These are phyloP conservation scores for Amoebophrya sp. DNA, from an alignment of 169 alveolate genomes.

Conservation along the genomic window DNA sequence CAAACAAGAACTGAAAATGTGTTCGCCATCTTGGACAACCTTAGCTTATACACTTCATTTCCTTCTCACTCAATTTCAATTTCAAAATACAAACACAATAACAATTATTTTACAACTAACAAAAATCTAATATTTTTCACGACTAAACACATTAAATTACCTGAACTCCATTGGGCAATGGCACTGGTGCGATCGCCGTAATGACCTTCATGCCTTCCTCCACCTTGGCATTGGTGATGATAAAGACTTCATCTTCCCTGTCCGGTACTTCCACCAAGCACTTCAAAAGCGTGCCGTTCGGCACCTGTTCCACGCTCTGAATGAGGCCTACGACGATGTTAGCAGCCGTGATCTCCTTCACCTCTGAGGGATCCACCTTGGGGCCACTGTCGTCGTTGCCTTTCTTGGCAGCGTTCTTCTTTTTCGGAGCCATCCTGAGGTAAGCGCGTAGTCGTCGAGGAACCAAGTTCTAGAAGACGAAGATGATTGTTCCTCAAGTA, in stretches of 20 bases:
- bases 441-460: background rate
- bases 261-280: background rate
- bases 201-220: background rate
- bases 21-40: background rate
- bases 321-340: background rate
- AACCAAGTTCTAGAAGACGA: background rate
- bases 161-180: background rate
- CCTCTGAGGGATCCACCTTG: background rate
- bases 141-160: too few species aligned
- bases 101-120: too few species aligned
- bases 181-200: slow-evolving; percentile 9
- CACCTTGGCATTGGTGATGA: background rate
- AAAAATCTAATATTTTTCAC: too few species aligned
- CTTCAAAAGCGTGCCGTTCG: background rate
- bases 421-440: background rate
- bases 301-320: background rate
- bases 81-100: too few species aligned
- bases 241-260: background rate
- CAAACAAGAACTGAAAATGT: background rate
- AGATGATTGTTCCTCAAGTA: background rate
- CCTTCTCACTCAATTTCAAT: too few species aligned
- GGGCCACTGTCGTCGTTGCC: background rate
- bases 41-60: background rate
- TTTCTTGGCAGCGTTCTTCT: background rate
- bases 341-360: background rate